Conservation (phyloP, 2,329 filamentous ascomycete genomes). For the Neofusicoccum sp. region DNA sequence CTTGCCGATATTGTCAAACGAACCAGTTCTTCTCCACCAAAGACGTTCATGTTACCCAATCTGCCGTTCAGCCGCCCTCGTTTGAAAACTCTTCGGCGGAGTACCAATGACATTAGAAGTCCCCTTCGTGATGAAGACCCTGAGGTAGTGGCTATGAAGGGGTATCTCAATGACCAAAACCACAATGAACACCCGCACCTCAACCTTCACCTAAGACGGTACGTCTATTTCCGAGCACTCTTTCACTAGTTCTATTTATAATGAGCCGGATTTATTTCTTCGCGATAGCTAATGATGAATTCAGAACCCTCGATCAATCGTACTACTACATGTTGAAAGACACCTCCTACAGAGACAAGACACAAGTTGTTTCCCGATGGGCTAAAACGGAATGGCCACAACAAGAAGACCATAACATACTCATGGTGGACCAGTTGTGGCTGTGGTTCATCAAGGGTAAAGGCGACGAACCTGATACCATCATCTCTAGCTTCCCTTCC, state of each 20-base stretch:
- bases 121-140: neutral
- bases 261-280: too few species aligned
- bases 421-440: slow-evolving; percentile 70
- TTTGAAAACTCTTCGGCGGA: neutral
- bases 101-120: neutral
- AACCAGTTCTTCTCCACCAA: neutral
- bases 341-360: slow-evolving; percentile 6
- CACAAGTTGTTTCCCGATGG: slow-evolving; percentile 15
- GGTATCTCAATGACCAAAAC: neutral
- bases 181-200: neutral
- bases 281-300: neutral
- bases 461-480: neutral
- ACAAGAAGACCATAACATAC: slow-evolving; percentile 54
- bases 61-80: neutral
- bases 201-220: neutral
- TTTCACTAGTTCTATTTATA: too few species aligned
- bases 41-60: neutral
- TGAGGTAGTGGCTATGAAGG: neutral
- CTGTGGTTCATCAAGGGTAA: slow-evolving; percentile 56
- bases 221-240: neutral
- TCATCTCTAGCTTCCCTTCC: slow-evolving; percentile 1
- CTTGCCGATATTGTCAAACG: neutral
- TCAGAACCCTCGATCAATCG: slow-evolving; percentile 3
- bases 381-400: neutral
- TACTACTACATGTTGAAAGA: slow-evolving; percentile 17